phyloP scores from a whole-genome alignment of 2,329 filamentous ascomycete species.

The Colletotrichum lupini region DNA sequence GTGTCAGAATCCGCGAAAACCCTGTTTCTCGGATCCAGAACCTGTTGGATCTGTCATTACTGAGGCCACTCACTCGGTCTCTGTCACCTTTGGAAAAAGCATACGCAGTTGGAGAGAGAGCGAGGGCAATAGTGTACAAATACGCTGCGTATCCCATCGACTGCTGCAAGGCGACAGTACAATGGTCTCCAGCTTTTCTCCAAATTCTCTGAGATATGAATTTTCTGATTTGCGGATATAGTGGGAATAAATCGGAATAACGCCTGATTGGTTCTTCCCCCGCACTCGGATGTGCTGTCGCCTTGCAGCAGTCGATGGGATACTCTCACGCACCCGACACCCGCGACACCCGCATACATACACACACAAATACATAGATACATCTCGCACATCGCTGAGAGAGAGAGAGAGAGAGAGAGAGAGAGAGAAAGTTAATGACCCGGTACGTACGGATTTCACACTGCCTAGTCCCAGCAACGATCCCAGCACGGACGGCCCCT shows the following conservation, averaged over 20 bases:
- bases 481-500: constrained; percentile 28
- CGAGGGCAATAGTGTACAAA: not conserved
- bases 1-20: constrained; percentile 14
- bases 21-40: constrained; percentile 4
- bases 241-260: too few relatives aligned
- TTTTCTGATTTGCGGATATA: too few relatives aligned
- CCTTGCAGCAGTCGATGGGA: too few relatives aligned
- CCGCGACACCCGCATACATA: too few relatives aligned
- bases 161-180: too few relatives aligned
- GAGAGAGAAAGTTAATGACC: not conserved
- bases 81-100: not conserved
- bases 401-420: not conserved
- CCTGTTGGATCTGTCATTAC: constrained; percentile 16
- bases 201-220: too few relatives aligned
- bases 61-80: not conserved
- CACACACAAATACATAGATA: not conserved
- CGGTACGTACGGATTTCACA: not conserved
- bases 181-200: too few relatives aligned
- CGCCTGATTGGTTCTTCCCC: too few relatives aligned
- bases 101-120: not conserved
- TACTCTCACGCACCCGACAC: not conserved
- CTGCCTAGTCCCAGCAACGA: constrained; percentile 15
- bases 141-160: not conserved
- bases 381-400: not conserved
- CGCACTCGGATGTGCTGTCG: too few relatives aligned